phyloP scores from a whole-genome alignment of 192 early-diverging fungal genomes.

The Coemansia sp. region DNA sequence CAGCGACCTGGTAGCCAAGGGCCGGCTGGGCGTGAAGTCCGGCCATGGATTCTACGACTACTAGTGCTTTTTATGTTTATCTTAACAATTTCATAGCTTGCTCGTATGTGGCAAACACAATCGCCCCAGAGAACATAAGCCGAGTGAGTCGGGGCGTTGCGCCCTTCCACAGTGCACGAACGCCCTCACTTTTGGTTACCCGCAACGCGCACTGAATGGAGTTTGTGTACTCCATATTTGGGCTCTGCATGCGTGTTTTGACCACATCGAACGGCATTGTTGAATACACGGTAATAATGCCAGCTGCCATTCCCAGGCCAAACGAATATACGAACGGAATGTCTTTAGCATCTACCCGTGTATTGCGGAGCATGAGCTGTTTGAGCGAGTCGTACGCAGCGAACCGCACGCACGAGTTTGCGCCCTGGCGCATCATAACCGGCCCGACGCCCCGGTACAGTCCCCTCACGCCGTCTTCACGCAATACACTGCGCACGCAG shows the following conservation, averaged over 20 bases:
- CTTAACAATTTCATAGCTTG: conserved; percentile 45
- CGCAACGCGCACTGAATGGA: conserved; percentile 72
- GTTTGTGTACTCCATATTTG: conserved; percentile 72
- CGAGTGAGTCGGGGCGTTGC: conserved; percentile 87
- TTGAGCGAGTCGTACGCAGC: conserved; percentile 81
- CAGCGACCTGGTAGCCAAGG: conserved; percentile 69
- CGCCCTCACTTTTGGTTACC: conserved; percentile 73
- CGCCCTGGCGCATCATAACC: conserved; percentile 93
- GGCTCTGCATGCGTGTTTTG: conserved; percentile 95
- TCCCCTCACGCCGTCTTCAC: conserved; percentile 72
- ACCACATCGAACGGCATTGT: conserved; percentile 98
- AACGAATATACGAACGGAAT: conserved; percentile 64
- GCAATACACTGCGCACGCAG: conserved; percentile 66
- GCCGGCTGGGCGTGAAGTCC: conserved; percentile 81
- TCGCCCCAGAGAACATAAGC: conserved; percentile 59
- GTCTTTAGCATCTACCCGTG: not conserved
- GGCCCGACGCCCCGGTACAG: conserved; percentile 89
- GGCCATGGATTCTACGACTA: conserved; percentile 88
- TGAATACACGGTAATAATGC: conserved; percentile 89
- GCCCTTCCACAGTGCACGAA: conserved; percentile 90
- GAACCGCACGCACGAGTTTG: conserved; percentile 92
- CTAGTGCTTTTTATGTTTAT: conserved; percentile 6
- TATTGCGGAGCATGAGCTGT: conserved; percentile 38
- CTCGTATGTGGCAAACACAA: conserved; percentile 56
- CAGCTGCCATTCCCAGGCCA: conserved; percentile 79